Evolutionary conservation across 2,329 filamentous ascomycete species (phyloP), one percentile per base, ranked within the genome.

Genomic region (Teratosphaeria gauchensis): DNA sequence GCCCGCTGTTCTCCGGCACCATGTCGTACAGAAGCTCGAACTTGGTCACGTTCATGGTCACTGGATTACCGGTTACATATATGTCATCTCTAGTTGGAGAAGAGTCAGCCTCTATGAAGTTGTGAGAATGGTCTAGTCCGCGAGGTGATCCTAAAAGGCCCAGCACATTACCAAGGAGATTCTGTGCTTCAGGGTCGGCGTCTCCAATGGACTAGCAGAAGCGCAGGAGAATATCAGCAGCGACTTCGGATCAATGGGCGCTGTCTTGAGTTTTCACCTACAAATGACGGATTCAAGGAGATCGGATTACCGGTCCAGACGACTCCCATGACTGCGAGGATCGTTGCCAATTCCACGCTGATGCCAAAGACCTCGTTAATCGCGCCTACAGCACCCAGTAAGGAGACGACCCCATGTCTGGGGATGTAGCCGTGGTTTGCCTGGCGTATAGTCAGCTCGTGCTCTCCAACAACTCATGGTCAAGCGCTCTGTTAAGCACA

Each of bases 81-180:
- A 84, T 68, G 58, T 83, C 80, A 33, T 76, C 74, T 1, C 80
- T 75, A 0, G 79, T 81, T 54, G 75, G 74, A 54, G 79, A 82
- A 0, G 72, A 77, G 66, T 83, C 80, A 0, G 76, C 71, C 70
- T 83, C 81, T 62, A 82, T 78, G 56, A 77, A 76, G 65, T 82
- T 82, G 66, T 83, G 81, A 2, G 76, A 77, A 12, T 77, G 77
- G 8, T 69, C 69, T 1, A 83, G 73, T n/a, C 68, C 68, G 53
- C 63, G 55, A 1, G 66, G 65, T 52, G 55, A 61, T 56, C 66
- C 66, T 19, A 68, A 60, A 30, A 19, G n/a, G 21, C 54, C 54
- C n/a, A 33, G 54, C 5, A 56, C n/a, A 42, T 63, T 63, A 32
- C 72, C 70, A 2, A 79, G 70, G 8, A 79, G 66, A 61, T 78